Base-by-base conservation (phyloP, 306 rosid species). In the Betula pendula region DNA sequence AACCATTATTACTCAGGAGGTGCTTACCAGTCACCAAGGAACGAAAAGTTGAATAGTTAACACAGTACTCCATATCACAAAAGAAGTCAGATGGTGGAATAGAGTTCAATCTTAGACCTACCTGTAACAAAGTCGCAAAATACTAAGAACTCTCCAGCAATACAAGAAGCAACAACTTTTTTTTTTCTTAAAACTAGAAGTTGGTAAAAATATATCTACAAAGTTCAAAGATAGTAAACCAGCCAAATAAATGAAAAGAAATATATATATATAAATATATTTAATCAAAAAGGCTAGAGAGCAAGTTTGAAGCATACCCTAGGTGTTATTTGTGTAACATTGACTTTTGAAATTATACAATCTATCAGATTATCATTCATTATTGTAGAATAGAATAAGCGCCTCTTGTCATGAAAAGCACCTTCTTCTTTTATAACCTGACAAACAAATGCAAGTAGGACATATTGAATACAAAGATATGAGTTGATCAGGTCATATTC, bases 21-120 rank as follows among this genome's bases (percentile, higher is more conserved):
- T 65, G 67, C 83, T 77, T 60, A 92, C 98, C 94, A 67, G 80
- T 29, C 58, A 75, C 82, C 52, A 88, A 55, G 69, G 85, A 76
- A 56, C 87, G 93, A 82, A 94, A 94, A 63, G 98, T 89, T 49
- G 98, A 92, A 83, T 94, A 94, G 11, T 94, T 96, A 68, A 94
- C 90, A 31, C 96, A 89, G 76, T 94, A 94, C 80, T 92, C 98
- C 98, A 92, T 94, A 75, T 94, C 96, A 82, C 86, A 94, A 82
- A 87, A 94, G 58, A 87, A 92, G 81, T 90, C 90, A 71, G 81
- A 76, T 24, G 89, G 83, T 49, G 66, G 75, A 82, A 82, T 53
- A 71, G 89, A 84, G 77, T 80, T 87, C 53, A 73, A 75, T 78
- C 83, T 90, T 73, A 44, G 66, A 49, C 91, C 94, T 79, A 85